Base-by-base conservation (phyloP, 2,329 filamentous ascomycete genomes). In the Neoscytalidium dimidiatum region DNA sequence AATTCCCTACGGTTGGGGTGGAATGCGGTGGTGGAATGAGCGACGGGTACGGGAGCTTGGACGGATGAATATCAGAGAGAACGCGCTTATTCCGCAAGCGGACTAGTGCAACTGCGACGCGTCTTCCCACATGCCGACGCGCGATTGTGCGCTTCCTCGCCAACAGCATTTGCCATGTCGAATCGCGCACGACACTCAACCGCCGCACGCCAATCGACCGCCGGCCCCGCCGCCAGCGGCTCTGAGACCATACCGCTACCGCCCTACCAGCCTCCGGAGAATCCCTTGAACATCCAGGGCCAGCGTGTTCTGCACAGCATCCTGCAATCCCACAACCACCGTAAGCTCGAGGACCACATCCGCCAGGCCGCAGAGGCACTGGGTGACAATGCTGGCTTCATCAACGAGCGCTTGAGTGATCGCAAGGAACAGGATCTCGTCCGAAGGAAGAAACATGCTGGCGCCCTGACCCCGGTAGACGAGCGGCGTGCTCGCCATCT, bases 341-440 rank as follows among this genome's bases (percentile, higher is more conserved):
- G 79, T 2, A 67, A 74, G 0, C 73, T 90, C 3, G 72, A 80
- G 6, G 77, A 78, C 1, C 81, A 86, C 48, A 74, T 87, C 26
- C 74, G 77, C 23, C 72, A 79, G 29, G 84, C 84, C 0, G 77
- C 78, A 1, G 71, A 77, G 1, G 75, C 77, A n/a, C 72, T 90
- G 4, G 82, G 79, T 1, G 75, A 80, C 4, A 77, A 79, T 1
- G 85, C 83, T 0, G 83, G 78, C 2, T 80, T 82, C n/a, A 79
- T 86, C 41, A 88, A 88, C 64, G 87, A 89, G 65, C 80, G 80
- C 13, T 71, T 86, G 3, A 80, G 71, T 69, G 74, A 74, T 57
- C 72, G 71, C 70, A 72, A 31, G 68, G 68, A 60, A 72, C 71
- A 66, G 73, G 70, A 66, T 64, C 78, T 75, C 71, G 77, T 78